Conservation (phyloP, 148 eudicot species). For the Drosera capensis region DNA sequence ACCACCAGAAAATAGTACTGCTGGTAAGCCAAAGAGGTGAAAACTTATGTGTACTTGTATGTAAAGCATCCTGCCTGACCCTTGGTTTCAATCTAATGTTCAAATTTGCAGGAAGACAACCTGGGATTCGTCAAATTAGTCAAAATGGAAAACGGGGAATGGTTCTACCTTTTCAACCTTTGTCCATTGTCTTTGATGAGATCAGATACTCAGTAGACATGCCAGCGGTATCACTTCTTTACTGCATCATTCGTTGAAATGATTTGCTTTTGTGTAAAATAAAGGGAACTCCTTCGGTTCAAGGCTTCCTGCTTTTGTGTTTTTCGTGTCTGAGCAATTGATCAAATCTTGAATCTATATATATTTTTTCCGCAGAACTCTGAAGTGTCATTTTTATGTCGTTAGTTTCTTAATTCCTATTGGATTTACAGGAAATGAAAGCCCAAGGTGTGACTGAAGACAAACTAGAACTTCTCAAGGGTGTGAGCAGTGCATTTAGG, state of each 20-base stretch:
- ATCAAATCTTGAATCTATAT: too few species aligned
- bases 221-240: slow-evolving; percentile 36
- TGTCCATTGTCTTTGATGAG: slow-evolving; percentile 50
- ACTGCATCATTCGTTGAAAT: not conserved
- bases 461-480: slow-evolving; percentile 34
- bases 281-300: not conserved
- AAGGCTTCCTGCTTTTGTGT: not conserved
- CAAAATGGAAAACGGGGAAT: slow-evolving; percentile 30
- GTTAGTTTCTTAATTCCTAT: not conserved
- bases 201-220: slow-evolving; percentile 60
- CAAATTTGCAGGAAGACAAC: slow-evolving; percentile 23
- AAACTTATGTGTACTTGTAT: not conserved
- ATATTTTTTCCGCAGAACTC: not conserved
- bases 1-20: slow-evolving; percentile 15
- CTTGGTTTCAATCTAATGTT: not conserved
- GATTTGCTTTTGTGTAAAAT: too few species aligned
- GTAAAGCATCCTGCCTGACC: not conserved
- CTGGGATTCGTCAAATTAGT: slow-evolving; percentile 15
- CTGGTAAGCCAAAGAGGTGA: slow-evolving; percentile 12
- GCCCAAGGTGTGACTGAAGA: slow-evolving; percentile 37
- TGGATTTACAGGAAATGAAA: slow-evolving; percentile 35
- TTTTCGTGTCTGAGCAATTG: too few species aligned
- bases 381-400: too few species aligned
- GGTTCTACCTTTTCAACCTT: slow-evolving; percentile 60
- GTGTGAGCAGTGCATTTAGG: slow-evolving; percentile 55